Base-by-base conservation (phyloP, 192 early-diverging fungal genomes). In the Diversispora eburnea region DNA sequence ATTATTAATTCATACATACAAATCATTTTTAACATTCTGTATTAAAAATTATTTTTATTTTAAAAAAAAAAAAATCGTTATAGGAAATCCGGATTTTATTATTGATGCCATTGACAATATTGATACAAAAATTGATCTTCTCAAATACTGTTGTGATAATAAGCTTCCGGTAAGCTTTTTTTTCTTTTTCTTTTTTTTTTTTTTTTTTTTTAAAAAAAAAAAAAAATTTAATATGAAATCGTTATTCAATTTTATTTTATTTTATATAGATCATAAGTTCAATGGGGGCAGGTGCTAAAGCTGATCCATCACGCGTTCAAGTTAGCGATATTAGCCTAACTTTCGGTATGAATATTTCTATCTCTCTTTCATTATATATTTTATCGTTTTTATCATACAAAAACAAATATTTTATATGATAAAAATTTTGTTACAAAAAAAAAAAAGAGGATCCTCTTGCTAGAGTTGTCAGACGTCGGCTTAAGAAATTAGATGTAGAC, bases 221-320 rank as follows among this genome's bases (percentile, higher is more conserved):
- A 2, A 33, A 33, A 2, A 33, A 33, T 33, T 2, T 33, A 33
- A 33, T 33, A 33, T 33, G 25, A 33, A 33, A 33, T 33, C 25
- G 25, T 2, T 33, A 2, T 33, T 33, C 25, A 33, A 33, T 1
- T 4, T 19, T 20, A 72, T 20, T 39, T n/a, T 62, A 43, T 72
- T 12, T 47, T 22, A 46, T 8, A 22, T 72, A 72, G 71, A 72
- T 72, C 22, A 93, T 99, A 42, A 92, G 92, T 57, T 94, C 96
- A 17, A 99, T 97, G 95, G 97, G 96, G 2, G 92, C 96, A 4
- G 96, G 97, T n/a, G 94, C 94, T 54, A 99, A 99, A 78, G 87
- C 93, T 1, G 95, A 99, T 78, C 92, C 96, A n/a, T 94, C 95
- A 41, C 88, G 93, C 13, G 90, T 99, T 55, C 97, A 97, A 80